Conservation (phyloP, 2,329 filamentous ascomycete species). For the Fusarium bulbicola region DNA sequence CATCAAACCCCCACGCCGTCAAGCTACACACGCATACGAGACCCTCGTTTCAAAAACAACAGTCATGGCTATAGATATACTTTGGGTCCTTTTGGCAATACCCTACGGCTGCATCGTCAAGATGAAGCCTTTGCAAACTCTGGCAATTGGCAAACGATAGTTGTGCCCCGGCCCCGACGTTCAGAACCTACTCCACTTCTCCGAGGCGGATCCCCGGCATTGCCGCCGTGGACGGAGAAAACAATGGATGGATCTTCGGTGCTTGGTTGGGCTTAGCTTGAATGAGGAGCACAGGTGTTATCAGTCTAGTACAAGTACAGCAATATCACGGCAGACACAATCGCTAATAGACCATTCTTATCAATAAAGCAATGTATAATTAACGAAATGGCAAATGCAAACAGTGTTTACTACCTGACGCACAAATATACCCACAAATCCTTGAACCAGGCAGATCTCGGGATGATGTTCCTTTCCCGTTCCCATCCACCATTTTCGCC, state of each 20-base stretch:
- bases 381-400: neutral
- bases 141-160: neutral
- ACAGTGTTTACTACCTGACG: conserved; percentile 24
- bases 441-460: conserved; percentile 22
- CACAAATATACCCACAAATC: conserved; percentile 31
- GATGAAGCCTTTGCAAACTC: neutral
- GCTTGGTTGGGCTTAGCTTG: neutral
- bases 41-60: neutral
- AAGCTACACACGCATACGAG: neutral
- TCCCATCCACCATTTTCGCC: conserved; percentile 38
- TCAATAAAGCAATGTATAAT: neutral
- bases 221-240: neutral
- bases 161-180: neutral
- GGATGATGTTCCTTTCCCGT: conserved; percentile 11
- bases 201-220: neutral
- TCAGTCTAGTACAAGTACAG: neutral
- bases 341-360: neutral
- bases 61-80: neutral
- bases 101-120: neutral
- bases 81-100: neutral
- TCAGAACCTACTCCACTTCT: neutral
- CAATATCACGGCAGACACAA: neutral
- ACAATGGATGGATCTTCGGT: neutral
- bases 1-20: neutral
- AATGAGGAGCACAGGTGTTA: neutral